Evolutionary conservation across 345 rosid species (phyloP).

Genomic region (Isatis tinctoria): DNA sequence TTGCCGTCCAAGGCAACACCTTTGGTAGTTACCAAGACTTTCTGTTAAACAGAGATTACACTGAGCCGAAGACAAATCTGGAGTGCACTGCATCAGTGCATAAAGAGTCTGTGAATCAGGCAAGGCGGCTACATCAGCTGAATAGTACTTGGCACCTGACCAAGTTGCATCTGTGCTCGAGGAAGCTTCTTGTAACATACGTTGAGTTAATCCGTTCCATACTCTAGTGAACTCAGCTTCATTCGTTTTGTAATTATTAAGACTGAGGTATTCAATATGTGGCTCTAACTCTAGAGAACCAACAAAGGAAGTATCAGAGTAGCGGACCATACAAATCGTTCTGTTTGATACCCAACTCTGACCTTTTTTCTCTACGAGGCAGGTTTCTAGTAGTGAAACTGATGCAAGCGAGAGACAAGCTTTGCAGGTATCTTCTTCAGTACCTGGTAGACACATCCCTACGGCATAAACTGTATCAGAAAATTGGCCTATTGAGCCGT

Average conservation of each 20-base stretch:
- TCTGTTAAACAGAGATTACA: constrained; percentile 25
- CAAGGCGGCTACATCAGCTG: constrained; percentile 18
- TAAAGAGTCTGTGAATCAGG: constrained; percentile 4
- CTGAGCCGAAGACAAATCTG: not conserved
- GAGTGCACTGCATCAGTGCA: constrained; percentile 35
- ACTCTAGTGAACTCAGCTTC: constrained; percentile 7
- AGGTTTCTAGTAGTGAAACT: too few species aligned
- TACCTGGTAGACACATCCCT: too few species aligned
- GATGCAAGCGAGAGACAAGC: too few species aligned
- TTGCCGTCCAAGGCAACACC: not conserved
- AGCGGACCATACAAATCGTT: constrained; percentile 28
- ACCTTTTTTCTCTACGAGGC: too few species aligned
- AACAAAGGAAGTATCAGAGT: constrained; percentile 10
- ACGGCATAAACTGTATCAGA: too few species aligned
- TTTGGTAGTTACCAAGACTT: constrained; percentile 1
- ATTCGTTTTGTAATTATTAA: not conserved
- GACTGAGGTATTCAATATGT: not conserved
- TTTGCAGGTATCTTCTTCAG: too few species aligned
- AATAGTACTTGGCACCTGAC: not conserved
- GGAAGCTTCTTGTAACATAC: not conserved
- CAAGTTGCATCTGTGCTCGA: not conserved
- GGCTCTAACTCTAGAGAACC: not conserved
- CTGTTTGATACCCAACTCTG: not conserved
- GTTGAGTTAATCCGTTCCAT: not conserved
- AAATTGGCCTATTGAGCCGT: too few species aligned